Base-by-base conservation (phyloP, 2,329 filamentous ascomycete genomes). In the Beauveria medogensis region DNA sequence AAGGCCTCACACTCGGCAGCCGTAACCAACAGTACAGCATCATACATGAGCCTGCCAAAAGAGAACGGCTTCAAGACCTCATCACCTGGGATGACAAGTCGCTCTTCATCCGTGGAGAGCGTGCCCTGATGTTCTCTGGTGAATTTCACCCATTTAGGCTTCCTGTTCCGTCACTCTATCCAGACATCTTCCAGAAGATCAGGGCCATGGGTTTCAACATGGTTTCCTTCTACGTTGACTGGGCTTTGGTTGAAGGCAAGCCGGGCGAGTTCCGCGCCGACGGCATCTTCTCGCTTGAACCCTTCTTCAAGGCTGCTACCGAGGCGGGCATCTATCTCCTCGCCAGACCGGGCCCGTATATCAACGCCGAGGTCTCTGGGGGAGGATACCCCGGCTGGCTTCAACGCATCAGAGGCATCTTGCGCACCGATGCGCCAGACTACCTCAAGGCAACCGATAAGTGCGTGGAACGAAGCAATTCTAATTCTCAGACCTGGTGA, bases 331-430 rank as follows among this genome's bases (percentile, higher is more conserved):
- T 95, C 51, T 95, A 91, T 67, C 78, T 95, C 1, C 79, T 94
- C 60, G 89, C 89, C 3, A 77, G 83, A 1, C 86, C 87, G 0
- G 86, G 88, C 0, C 87, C 87, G 0, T 91, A 91, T 55, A 91
- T 92, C 75, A 91, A 93, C 68, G 90, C 89, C 1, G 90, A 94
- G 70, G 83, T 79, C 0, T 85, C 83, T 6, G 90, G 89, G 0
- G 91, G 91, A 59, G 90, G 90, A 0, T 92, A 90, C 63, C 90
- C 91, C 0, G 90, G 90, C 1, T 94, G 90, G 90, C 70, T 92
- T 16, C 85, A 89, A 69, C 79, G 88, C 14, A 75, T 87, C n/a
- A 81, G 82, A 54, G 89, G 82, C 0, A 79, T 78, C 0, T 72
- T 91, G 58, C 80, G 90, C 62, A 90, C 88, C 0, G 76, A 77